These are phyloP conservation scores for Hemisphaericaspora subhashii DNA, from an alignment of 1,139 yeast genomes.

Conservation along the genomic window DNA sequence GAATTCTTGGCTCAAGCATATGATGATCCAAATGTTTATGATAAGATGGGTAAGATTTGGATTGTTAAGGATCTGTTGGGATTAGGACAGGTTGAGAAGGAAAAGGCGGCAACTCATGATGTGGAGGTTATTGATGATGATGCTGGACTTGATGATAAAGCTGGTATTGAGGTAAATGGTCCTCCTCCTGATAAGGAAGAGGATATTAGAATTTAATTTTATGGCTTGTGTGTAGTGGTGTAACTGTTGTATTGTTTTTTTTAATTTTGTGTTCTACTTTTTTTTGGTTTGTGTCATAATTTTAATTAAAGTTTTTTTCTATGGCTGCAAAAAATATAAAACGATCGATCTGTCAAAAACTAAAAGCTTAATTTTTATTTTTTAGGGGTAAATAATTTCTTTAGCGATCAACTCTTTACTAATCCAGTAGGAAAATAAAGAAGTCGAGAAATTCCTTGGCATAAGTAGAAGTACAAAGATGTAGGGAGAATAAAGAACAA, in stretches of 20 bases:
- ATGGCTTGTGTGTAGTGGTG: not conserved
- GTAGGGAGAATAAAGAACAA: no score
- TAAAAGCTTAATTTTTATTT: no score
- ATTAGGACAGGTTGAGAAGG: conserved; percentile 59
- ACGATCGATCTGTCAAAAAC: no score
- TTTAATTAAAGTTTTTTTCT: no score
- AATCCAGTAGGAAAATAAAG: no score
- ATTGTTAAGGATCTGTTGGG: conserved; percentile 70
- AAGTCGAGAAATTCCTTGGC: no score
- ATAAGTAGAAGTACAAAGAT: no score
- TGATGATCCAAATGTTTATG: conserved; percentile 62
- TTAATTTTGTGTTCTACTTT: not conserved
- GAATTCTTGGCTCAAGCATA: conserved; percentile 55
- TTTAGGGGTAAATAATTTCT: no score
- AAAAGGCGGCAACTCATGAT: conserved; percentile 53
- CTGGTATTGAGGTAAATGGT: conserved; percentile 52
- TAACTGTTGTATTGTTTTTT: not conserved
- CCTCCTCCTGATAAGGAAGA: conserved; percentile 63
- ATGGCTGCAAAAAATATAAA: no score
- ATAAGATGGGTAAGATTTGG: conserved; percentile 69
- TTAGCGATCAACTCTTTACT: no score
- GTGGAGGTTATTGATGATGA: conserved; percentile 60
- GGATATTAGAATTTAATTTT: conserved; percentile 34
- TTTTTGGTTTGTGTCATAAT: not conserved
- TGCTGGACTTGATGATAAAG: conserved; percentile 58